A percentile compares a stretch with the other conserved stretches of the same genome.
Evolutionary conservation across 352 stramenopile species (phyloP).

Genomic region (Globisporangium camurandrum): DNA sequence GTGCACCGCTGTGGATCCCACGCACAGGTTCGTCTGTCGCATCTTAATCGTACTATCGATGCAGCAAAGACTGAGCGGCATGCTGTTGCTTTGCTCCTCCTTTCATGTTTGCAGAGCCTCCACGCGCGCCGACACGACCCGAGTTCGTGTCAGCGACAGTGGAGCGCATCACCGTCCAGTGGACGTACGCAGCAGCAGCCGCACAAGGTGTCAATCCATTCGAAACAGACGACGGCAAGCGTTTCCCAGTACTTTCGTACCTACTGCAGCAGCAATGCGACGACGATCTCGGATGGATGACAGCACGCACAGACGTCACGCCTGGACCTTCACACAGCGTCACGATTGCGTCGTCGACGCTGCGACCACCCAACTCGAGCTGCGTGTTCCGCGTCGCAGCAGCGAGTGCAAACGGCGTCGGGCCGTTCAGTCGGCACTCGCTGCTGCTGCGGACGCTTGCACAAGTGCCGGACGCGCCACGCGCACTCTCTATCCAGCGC

Average conservation of each 20-base stretch:
- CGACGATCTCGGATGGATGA: constrained; percentile 36
- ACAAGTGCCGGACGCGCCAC: constrained; percentile 17
- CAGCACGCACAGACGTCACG: constrained; percentile 17
- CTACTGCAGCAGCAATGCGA: constrained; percentile 46
- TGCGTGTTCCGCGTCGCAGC: constrained; percentile 52
- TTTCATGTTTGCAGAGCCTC: constrained; percentile 13
- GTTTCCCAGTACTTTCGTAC: constrained; percentile 39
- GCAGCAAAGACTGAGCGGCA: background rate
- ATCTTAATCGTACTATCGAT: background rate
- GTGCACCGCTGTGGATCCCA: constrained; percentile 23
- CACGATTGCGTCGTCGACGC: constrained; percentile 24
- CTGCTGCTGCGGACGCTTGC: constrained; percentile 19
- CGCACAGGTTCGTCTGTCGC: constrained; percentile 18
- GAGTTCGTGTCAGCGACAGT: constrained; percentile 27
- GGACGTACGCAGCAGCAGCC: constrained; percentile 7
- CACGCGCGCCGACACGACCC: constrained; percentile 30
- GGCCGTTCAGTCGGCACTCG: constrained; percentile 41
- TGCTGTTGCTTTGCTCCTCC: background rate
- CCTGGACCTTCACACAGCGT: constrained; percentile 16
- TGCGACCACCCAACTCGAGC: constrained; percentile 26
- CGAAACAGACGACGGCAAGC: background rate
- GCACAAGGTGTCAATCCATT: too few species aligned
- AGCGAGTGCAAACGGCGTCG: constrained; percentile 38
- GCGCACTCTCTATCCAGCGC: background rate
- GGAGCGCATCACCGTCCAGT: constrained; percentile 35